A percentile compares a stretch with the other conserved stretches of the same genome.
Evolutionary conservation across 2,329 filamentous ascomycete genomes (phyloP).

Genomic region (Alternaria sp.): DNA sequence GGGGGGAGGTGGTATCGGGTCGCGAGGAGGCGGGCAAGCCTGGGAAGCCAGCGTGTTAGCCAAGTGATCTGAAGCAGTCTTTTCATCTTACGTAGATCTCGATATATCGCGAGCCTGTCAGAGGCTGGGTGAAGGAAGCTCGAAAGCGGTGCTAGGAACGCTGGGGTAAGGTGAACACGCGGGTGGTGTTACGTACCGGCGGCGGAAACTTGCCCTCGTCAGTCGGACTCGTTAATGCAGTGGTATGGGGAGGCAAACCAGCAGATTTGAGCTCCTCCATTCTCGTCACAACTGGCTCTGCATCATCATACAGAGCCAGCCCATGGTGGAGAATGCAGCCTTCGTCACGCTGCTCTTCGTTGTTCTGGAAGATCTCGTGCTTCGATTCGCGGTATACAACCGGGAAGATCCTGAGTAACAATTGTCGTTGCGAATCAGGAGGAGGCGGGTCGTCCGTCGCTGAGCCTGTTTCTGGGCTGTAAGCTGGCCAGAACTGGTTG

Average conservation of each 20-base stretch:
- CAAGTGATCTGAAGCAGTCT: slow-evolving; percentile 1
- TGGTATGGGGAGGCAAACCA: slow-evolving; percentile 47
- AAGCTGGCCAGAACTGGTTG: slow-evolving; percentile 44
- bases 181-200: slow-evolving; percentile 32
- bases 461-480: slow-evolving; percentile 42
- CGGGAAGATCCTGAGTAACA: slow-evolving; percentile 60
- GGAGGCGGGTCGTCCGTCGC: slow-evolving; percentile 30
- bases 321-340: slow-evolving; percentile 59
- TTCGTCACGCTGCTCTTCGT: slow-evolving; percentile 53
- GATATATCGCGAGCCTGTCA: slow-evolving; percentile 5
- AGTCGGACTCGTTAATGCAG: slow-evolving; percentile 45
- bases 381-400: slow-evolving; percentile 60
- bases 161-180: slow-evolving; percentile 12
- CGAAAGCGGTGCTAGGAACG: slow-evolving; percentile 5
- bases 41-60: slow-evolving; percentile 19
- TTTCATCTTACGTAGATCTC: slow-evolving; percentile 6
- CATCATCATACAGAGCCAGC: slow-evolving; percentile 58
- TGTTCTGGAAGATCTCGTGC: slow-evolving; percentile 51
- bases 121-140: slow-evolving; percentile 2
- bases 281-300: slow-evolving; percentile 40
- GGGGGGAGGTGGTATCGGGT: slow-evolving; percentile 10
- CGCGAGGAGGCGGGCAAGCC: slow-evolving; percentile 13
- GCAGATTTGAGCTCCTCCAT: slow-evolving; percentile 46
- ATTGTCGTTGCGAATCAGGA: slow-evolving; percentile 46
- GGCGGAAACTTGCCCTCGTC: slow-evolving; percentile 47